Conservation (phyloP, 2,329 filamentous ascomycete species). For the Aquanectria penicillioides region DNA sequence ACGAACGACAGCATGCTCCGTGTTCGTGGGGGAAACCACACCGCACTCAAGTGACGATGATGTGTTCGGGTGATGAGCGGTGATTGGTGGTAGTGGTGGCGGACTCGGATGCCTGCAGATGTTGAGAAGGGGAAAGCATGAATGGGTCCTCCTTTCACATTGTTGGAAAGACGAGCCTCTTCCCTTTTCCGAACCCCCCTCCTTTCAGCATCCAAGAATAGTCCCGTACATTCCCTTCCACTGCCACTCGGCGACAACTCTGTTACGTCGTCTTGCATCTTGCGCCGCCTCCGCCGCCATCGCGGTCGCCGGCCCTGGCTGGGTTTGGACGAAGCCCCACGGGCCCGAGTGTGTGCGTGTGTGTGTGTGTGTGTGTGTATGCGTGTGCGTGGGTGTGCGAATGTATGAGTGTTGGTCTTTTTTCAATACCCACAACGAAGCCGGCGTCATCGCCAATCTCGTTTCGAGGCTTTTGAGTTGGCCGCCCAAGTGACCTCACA, state of each 20-base stretch:
- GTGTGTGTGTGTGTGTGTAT: not conserved
- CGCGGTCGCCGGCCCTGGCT: constrained; percentile 12
- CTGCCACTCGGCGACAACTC: not conserved
- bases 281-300: constrained; percentile 17
- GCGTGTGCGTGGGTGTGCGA: not conserved
- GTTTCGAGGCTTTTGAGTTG: constrained; percentile 21
- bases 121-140: not conserved
- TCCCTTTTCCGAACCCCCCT: no score
- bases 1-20: constrained; percentile 12
- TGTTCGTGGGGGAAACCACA: constrained; percentile 5
- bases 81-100: constrained; percentile 12
- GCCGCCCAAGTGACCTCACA: constrained; percentile 28
- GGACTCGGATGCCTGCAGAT: constrained; percentile 5
- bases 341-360: not conserved
- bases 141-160: not conserved
- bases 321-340: constrained; percentile 8
- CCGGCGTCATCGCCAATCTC: constrained; percentile 25
- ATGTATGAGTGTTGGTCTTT: not conserved
- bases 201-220: not conserved
- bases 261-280: constrained; percentile 11
- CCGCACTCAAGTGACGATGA: constrained; percentile 9
- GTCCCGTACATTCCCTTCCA: not conserved
- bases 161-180: not conserved
- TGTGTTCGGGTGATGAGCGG: constrained; percentile 7
- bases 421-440: not conserved